Percentiles rank a stretch among this genome's conserved stretches.
phyloP scores from a whole-genome alignment of 2,329 filamentous ascomycete genomes.

The Alternaria sp. region DNA sequence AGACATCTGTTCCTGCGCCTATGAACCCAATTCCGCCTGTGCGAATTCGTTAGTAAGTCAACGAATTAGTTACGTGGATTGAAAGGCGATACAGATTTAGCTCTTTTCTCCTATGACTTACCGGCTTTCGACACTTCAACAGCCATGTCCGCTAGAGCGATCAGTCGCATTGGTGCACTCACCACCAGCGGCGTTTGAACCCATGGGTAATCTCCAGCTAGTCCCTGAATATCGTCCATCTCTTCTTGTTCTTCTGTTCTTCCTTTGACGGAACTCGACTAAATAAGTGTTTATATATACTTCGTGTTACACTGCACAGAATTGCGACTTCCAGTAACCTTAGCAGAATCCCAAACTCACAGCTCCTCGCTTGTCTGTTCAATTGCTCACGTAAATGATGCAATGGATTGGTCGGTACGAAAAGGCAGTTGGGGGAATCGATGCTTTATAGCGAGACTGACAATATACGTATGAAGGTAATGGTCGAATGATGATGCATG shows the following conservation, averaged over 20 bases:
- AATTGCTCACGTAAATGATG: not conserved
- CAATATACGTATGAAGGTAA: not conserved
- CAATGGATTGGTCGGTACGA: not conserved
- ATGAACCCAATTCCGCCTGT: conserved; percentile 59
- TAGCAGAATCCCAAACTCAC: not conserved
- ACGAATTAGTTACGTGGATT: not conserved
- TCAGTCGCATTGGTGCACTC: conserved; percentile 73
- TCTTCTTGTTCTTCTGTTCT: not conserved
- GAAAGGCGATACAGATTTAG: not conserved
- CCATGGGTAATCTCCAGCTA: conserved; percentile 65
- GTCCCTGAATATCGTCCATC: conserved; percentile 22
- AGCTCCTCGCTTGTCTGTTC: not conserved
- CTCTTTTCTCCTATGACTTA: conserved; percentile 18
- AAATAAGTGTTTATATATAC: not conserved
- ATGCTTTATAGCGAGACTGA: not conserved
- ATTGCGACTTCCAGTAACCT: not conserved
- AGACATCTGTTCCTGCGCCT: conserved; percentile 54
- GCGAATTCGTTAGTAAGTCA: not conserved
- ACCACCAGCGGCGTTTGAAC: conserved; percentile 65
- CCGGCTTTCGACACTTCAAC: conserved; percentile 66
- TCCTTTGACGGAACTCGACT: not conserved
- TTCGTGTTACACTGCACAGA: not conserved
- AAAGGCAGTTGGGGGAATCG: not conserved
- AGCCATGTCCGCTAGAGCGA: conserved; percentile 65
- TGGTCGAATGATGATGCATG: not conserved